Base-by-base conservation (phyloP, 2,329 filamentous ascomycete species). In the Fusarium sulawesiense region DNA sequence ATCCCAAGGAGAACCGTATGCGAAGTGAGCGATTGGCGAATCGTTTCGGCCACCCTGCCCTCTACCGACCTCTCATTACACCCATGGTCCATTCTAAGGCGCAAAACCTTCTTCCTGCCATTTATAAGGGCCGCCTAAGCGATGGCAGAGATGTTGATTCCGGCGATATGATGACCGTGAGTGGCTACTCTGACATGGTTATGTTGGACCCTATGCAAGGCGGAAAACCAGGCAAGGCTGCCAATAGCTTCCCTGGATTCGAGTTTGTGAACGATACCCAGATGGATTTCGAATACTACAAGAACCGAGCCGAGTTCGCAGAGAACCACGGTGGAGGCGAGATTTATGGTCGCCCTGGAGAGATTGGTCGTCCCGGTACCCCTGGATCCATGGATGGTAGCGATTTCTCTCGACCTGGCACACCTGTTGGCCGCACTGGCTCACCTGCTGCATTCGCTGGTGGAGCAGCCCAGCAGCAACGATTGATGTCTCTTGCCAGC, bases 81-180 rank as follows among this genome's bases (percentile, higher is more conserved):
- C 95, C 95, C 4, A 98, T 98, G 94, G 95, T 98, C 6, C 92
- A 97, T 75, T 92, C 93, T 56, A 97, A 92, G 80, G 93, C 93
- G 4, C 93, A 96, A 75, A 94, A 96, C 63, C 86, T 96, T 42
- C 86, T 99, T 12, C 91, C 91, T n/a, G 89, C 92, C 45, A 86
- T 99, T 51, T 98, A 98, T 78, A 90, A 90, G 25, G 95, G 94
- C 13, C 91, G 95, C 7, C 82, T 97, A 25, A 87, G 85, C 4
- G 91, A 93, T 60, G 87, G 89, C 3, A 86, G 89, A 29, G 87
- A 88, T 27, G 85, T 84, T 4, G 85, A 85, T n/a, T 83, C 86
- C 0, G 83, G 85, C 59, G 86, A 90, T 54, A 80, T 84, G 27
- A 82, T 83, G 73, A 89, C 85, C 14, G 84, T 89, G 29, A 91